These are phyloP conservation scores for Giardia duodenalis DNA, from an alignment of 208 protist genomes.

Conservation along the genomic window DNA sequence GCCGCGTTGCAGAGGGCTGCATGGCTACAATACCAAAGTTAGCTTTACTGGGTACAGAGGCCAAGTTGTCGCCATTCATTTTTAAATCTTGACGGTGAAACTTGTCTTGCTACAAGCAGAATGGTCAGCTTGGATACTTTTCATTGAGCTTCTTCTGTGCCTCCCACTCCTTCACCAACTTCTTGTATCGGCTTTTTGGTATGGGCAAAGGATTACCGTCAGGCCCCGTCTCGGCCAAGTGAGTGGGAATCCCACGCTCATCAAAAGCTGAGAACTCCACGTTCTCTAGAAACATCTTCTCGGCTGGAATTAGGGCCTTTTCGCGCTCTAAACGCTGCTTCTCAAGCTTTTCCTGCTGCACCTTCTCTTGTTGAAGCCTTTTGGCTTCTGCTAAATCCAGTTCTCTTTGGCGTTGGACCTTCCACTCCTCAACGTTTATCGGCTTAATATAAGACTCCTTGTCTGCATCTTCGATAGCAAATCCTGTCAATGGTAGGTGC, in stretches of 20 bases:
- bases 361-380: too few relatives aligned
- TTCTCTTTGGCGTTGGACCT: not conserved
- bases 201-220: not conserved
- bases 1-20: too few relatives aligned
- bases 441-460: not conserved
- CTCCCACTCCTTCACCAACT: constrained; percentile 16
- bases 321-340: not conserved
- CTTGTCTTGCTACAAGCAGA: too few relatives aligned
- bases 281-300: not conserved
- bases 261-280: not conserved
- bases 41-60: too few relatives aligned
- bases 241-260: not conserved
- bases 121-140: constrained; percentile 7
- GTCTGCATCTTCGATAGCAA: not conserved
- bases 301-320: not conserved
- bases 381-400: not conserved
- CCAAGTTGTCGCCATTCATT: too few relatives aligned
- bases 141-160: constrained; percentile 27
- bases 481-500: not conserved
- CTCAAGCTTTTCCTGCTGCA: not conserved
- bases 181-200: constrained; percentile 2
- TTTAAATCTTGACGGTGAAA: too few relatives aligned
- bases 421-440: not conserved
- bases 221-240: not conserved
- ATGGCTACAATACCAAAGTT: too few relatives aligned